Base-by-base conservation (phyloP, 139 green algal species). In the Coelastrella sp. region DNA sequence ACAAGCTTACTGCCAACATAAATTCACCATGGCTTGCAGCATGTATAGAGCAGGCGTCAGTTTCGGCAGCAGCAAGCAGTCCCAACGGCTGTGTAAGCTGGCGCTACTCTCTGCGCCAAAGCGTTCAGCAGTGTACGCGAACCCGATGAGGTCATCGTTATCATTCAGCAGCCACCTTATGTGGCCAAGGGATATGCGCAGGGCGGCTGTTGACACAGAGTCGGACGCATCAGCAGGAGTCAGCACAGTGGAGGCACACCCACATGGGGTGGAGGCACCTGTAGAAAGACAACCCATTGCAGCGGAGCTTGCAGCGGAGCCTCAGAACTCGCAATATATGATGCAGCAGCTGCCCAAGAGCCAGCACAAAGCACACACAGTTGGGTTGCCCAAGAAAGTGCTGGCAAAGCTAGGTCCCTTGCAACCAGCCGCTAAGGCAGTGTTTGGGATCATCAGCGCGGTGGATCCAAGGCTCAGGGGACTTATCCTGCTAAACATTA, bases 401-500 rank as follows among this genome's bases (percentile, higher is more conserved):
- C 80, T 57, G 80, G 7, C 80, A 19, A 61, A 74, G n/a, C 58
- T 86, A 19, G 6, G 78, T 27, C 78, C 35, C 11, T 11, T 27
- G 35, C 78, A 63, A 10, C 49, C 78, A 72, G 35, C 49, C 4
- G 27, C 7, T 7, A 76, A 74, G 49, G 27, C 57, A 7, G 84
- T 73, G 0, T 6, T 24, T 7, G 22, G 35, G n/a, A 19, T 27
- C 6, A 22, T 87, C 7, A 22, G 19, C 19, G 27, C 82, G 20
- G 82, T 87, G 6, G 84, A 88, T 19, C 84, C 84, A 8, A 72
- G 84, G 7, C 6, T 88, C 19, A 79, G 68, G 25, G 89, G 85
- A 7, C 60, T 92, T 6, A 24, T 94, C 0, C 78, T 91, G 24
- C 56, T 92, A 11, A 92, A 92, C 35, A 63, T 80, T 35, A 94